These are phyloP conservation scores for Tolypocladium cylindrosporum DNA, from an alignment of 2,329 filamentous ascomycete genomes.

Conservation along the genomic window DNA sequence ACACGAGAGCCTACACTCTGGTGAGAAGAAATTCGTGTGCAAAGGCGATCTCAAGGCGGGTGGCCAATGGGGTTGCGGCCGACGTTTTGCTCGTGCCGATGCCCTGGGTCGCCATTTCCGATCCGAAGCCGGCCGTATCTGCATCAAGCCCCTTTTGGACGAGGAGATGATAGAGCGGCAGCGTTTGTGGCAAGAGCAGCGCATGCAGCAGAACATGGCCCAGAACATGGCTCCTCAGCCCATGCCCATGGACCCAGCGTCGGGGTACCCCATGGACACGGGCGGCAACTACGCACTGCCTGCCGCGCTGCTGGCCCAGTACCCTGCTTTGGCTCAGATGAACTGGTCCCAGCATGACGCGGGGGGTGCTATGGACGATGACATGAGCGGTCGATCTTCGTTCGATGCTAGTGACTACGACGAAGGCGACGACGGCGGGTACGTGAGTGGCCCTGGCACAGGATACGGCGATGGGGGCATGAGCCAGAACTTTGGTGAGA, in stretches of 20 bases:
- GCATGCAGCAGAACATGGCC: constrained; percentile 53
- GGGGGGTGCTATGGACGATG: constrained; percentile 63
- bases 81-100: constrained; percentile 89
- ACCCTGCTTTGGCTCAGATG: constrained; percentile 82
- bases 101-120: constrained; percentile 90
- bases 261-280: constrained; percentile 47
- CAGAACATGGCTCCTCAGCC: constrained; percentile 47
- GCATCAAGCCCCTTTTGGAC: constrained; percentile 93
- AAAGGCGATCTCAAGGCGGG: constrained; percentile 78
- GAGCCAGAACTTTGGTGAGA: constrained; percentile 42
- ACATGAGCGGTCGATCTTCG: constrained; percentile 67
- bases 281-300: constrained; percentile 61
- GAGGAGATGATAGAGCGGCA: constrained; percentile 84
- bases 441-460: constrained; percentile 52
- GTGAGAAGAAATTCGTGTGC: constrained; percentile 98
- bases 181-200: constrained; percentile 63
- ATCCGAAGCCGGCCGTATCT: constrained; percentile 88
- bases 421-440: constrained; percentile 61
- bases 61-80: constrained; percentile 83
- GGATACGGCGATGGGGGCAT: constrained; percentile 48
- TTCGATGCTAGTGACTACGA: constrained; percentile 76
- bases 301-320: constrained; percentile 79
- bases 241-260: constrained; percentile 50
- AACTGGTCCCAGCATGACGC: constrained; percentile 66
- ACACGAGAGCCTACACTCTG: constrained; percentile 90